phyloP scores from a whole-genome alignment of 2,329 filamentous ascomycete species.

The Fusarium stilboides region DNA sequence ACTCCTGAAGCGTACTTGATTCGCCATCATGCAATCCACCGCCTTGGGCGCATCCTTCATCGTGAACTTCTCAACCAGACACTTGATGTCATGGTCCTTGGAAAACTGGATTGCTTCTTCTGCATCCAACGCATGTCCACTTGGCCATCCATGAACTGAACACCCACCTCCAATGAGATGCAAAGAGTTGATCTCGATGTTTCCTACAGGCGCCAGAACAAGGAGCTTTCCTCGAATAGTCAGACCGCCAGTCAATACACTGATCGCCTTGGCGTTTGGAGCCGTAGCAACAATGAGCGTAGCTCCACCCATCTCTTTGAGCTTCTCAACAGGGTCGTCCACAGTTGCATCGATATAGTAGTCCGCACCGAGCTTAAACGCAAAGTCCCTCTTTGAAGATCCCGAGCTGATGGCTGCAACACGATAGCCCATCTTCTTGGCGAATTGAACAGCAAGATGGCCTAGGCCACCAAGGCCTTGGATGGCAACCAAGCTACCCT shows the following conservation, averaged over 20 bases:
- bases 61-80: neutral
- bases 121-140: constrained; percentile 1
- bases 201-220: neutral
- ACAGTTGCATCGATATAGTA: constrained; percentile 51
- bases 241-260: neutral
- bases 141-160: constrained; percentile 3
- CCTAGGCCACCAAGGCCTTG: constrained; percentile 84
- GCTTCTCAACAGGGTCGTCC: neutral
- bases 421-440: constrained; percentile 81
- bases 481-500: constrained; percentile 68
- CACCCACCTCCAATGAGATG: neutral
- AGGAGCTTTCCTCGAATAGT: neutral
- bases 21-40: neutral
- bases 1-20: neutral
- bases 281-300: constrained; percentile 3
- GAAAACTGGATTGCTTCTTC: constrained; percentile 6
- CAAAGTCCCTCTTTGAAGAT: constrained; percentile 77
- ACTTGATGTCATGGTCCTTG: neutral
- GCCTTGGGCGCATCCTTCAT: neutral
- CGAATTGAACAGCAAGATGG: constrained; percentile 84
- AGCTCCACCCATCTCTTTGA: neutral
- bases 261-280: neutral
- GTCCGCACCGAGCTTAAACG: constrained; percentile 62
- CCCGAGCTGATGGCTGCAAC: constrained; percentile 78
- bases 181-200: neutral